Conservation (phyloP, 2,329 filamentous ascomycete genomes). For the Parasarocladium wereldwijsianum region DNA sequence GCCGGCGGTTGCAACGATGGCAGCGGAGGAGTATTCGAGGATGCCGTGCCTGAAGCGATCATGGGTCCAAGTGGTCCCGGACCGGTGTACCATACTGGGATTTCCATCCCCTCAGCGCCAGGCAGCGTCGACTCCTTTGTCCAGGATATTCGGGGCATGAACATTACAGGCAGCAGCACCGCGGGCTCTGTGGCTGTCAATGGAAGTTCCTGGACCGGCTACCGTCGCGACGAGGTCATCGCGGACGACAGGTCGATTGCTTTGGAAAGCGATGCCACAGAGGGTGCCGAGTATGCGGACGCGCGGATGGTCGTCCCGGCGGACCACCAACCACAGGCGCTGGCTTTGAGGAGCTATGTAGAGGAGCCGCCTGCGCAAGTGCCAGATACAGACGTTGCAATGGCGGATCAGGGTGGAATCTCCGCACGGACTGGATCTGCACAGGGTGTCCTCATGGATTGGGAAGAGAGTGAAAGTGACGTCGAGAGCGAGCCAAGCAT, state of each 20-base stretch:
- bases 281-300: slow-evolving; percentile 16
- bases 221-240: slow-evolving; percentile 16
- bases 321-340: slow-evolving; percentile 12
- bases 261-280: slow-evolving; percentile 21
- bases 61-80: slow-evolving; percentile 31
- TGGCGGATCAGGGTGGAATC: neutral
- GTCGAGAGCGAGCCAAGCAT: no score
- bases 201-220: slow-evolving; percentile 23
- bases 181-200: slow-evolving; percentile 22
- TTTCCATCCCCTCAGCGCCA: slow-evolving; percentile 18
- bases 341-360: slow-evolving; percentile 11
- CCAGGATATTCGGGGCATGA: slow-evolving; percentile 19
- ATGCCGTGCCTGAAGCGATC: slow-evolving; percentile 23
- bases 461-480: no score
- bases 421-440: no score
- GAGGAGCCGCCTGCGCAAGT: slow-evolving; percentile 7
- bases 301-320: slow-evolving; percentile 20
- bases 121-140: slow-evolving; percentile 21
- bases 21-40: slow-evolving; percentile 33
- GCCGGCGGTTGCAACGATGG: slow-evolving; percentile 40
- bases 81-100: slow-evolving; percentile 30
- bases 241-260: slow-evolving; percentile 17
- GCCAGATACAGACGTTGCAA: neutral
- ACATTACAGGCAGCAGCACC: slow-evolving; percentile 17
- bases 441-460: no score